Conservation (phyloP, 495 filamentous ascomycete species). For the Lasiosphaeria miniovina region DNA sequence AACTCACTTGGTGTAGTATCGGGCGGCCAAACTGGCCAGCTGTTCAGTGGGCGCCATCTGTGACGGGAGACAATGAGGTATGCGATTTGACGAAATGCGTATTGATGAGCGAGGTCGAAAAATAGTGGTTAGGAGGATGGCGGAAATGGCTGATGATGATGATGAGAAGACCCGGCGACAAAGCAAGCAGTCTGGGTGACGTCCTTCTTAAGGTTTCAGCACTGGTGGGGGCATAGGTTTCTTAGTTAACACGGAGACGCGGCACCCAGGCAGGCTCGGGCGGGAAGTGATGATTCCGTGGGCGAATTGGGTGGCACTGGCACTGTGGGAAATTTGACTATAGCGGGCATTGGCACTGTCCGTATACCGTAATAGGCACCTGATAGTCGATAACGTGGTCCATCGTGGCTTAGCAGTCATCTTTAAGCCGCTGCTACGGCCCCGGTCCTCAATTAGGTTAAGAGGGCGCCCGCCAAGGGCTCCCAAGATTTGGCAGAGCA, state of each 20-base stretch:
- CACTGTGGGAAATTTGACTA: too few relatives aligned
- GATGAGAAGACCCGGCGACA: neutral
- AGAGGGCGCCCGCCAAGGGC: too few relatives aligned
- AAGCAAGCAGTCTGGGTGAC: conserved; percentile 16
- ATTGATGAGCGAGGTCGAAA: neutral
- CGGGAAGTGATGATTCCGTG: too few relatives aligned
- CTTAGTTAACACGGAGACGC: neutral
- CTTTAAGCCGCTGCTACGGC: too few relatives aligned
- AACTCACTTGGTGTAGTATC: conserved; percentile 9
- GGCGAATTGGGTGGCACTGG: too few relatives aligned
- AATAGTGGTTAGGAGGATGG: neutral
- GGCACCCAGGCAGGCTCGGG: neutral
- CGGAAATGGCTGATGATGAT: conserved; percentile 5
- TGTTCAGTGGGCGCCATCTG: conserved; percentile 10
- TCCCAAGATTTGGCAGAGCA: too few relatives aligned
- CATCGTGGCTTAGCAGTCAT: conserved; percentile 16
- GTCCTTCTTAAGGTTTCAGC: conserved; percentile 16
- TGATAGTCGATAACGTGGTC: conserved; percentile 3
- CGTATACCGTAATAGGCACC: too few relatives aligned
- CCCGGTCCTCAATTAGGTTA: too few relatives aligned
- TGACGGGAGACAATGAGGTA: neutral
- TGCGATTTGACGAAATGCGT: neutral
- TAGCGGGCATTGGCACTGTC: too few relatives aligned
- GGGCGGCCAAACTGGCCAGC: conserved; percentile 15
- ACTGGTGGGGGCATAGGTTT: conserved; percentile 4